These are phyloP conservation scores for Nevesoporus exiguus DNA, from an alignment of 768 basidiomycete genomes.

Conservation along the genomic window DNA sequence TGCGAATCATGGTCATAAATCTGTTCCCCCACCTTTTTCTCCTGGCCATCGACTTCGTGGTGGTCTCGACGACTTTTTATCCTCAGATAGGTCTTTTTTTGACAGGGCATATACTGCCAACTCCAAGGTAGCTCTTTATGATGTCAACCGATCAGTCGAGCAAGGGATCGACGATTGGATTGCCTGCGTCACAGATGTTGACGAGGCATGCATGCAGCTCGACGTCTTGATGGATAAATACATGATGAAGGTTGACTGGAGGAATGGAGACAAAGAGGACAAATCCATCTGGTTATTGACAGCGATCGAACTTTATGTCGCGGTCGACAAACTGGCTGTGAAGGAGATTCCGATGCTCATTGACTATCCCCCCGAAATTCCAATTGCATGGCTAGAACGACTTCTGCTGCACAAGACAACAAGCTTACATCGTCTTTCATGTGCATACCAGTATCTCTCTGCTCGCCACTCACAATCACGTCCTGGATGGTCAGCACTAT, in stretches of 20 bases:
- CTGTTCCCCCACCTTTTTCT: neutral
- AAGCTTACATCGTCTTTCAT: neutral
- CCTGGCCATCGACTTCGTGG: constrained; percentile 2
- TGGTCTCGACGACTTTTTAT: constrained; percentile 15
- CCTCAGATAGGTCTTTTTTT: constrained; percentile 8
- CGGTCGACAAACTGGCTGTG: neutral
- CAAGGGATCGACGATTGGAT: constrained; percentile 1
- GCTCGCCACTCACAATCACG: neutral
- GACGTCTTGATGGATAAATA: constrained; percentile 25
- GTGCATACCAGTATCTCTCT: neutral
- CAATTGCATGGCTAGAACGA: neutral
- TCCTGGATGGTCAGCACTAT: neutral
- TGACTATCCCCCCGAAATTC: neutral
- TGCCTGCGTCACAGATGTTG: neutral
- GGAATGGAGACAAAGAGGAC: constrained; percentile 27
- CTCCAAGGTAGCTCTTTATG: constrained; percentile 26
- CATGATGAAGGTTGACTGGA: constrained; percentile 9
- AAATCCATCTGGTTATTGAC: constrained; percentile 39
- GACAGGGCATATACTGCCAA: constrained; percentile 1
- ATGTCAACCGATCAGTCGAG: constrained; percentile 36
- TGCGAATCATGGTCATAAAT: neutral
- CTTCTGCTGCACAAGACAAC: neutral
- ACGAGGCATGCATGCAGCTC: constrained; percentile 14
- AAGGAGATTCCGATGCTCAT: neutral
- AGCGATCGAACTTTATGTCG: constrained; percentile 7